A percentile compares a stretch with the other conserved stretches of the same genome.
Conservation (phyloP, 179 eudicot genomes). For the Amaranthus tricolor region DNA sequence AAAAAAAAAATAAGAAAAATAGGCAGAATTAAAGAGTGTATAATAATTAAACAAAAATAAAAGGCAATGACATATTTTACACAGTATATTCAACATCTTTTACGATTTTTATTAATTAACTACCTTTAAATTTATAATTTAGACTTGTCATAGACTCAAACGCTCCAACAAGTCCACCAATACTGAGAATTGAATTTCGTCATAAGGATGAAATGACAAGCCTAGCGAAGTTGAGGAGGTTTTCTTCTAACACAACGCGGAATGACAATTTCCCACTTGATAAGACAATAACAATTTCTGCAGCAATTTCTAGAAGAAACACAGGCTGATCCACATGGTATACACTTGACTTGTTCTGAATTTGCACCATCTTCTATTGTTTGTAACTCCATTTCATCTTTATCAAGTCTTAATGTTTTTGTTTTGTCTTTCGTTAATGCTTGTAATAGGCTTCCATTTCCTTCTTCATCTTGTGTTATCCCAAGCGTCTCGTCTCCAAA, state of each 20-base stretch:
- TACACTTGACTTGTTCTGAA: background rate
- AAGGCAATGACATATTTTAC: too few relatives aligned
- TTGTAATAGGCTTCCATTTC: background rate
- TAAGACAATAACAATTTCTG: background rate
- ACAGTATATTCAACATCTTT: too few relatives aligned
- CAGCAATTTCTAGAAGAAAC: slow-evolving; percentile 7
- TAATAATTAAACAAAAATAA: too few relatives aligned
- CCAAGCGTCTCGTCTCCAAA: background rate
- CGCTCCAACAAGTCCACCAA: too few relatives aligned
- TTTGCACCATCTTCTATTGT: background rate
- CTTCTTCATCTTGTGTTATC: background rate
- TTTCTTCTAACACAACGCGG: background rate
- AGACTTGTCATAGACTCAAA: too few relatives aligned
- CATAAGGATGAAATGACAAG: too few relatives aligned
- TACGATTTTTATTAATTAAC: too few relatives aligned
- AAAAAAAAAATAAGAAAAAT: too few relatives aligned
- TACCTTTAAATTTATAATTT: too few relatives aligned
- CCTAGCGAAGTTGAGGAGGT: background rate
- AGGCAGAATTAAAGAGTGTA: too few relatives aligned
- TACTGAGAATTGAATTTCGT: too few relatives aligned
- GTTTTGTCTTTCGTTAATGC: background rate
- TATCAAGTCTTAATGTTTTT: background rate
- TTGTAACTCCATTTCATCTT: slow-evolving; percentile 10
- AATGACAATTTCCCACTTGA: slow-evolving; percentile 2
- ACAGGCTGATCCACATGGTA: slow-evolving; percentile 9